Percentiles rank a stretch among this genome's conserved stretches.
phyloP scores from a whole-genome alignment of 305 asterid genomes.

The Rubia balearica region DNA sequence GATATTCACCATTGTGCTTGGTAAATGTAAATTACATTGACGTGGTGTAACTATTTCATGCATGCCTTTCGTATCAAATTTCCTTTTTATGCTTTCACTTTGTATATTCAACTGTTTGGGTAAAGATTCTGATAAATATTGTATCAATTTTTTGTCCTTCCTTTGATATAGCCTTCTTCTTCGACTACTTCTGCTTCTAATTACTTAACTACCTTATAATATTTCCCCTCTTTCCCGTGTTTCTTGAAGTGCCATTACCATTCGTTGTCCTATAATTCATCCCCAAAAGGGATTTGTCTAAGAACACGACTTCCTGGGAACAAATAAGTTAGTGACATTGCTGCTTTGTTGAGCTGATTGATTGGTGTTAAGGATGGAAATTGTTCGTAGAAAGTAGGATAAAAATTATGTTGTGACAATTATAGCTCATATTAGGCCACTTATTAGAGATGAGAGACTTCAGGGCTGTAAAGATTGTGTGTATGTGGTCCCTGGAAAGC shows the following conservation, averaged over 20 bases:
- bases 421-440: conserved; percentile 89
- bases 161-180: too few species aligned
- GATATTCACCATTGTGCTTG: neutral
- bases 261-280: too few species aligned
- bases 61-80: neutral
- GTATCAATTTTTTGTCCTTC: neutral
- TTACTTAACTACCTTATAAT: too few species aligned
- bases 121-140: conserved; percentile 11
- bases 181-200: too few species aligned
- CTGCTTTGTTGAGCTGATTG: conserved; percentile 7
- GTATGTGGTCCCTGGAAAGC: conserved; percentile 67
- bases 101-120: neutral
- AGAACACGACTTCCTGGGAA: neutral
- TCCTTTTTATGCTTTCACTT: neutral
- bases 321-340: neutral
- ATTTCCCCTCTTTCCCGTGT: too few species aligned
- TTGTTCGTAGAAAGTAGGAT: conserved; percentile 24
- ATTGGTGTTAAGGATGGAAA: conserved; percentile 38
- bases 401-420: conserved; percentile 95
- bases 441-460: conserved; percentile 83
- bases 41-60: too few species aligned
- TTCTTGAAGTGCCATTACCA: too few species aligned
- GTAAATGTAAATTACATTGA: neutral
- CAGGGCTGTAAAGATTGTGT: conserved; percentile 98
- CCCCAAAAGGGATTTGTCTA: too few species aligned